Percentiles rank a stretch among this genome's conserved stretches.
These are phyloP conservation scores for Sophora flavescens DNA, from an alignment of 306 rosid species.

Conservation along the genomic window DNA sequence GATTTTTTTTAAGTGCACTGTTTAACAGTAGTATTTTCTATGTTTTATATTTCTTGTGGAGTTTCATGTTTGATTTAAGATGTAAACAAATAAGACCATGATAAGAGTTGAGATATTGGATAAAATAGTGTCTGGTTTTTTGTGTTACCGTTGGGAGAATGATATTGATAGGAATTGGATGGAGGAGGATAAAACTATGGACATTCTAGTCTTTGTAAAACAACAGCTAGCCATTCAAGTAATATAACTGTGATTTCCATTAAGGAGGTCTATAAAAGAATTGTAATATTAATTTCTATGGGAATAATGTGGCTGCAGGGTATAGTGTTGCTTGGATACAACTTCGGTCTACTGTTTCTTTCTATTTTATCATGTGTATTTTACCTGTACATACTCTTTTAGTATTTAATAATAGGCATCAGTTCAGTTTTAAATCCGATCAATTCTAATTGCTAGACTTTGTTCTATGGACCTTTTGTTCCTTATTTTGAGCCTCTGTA, in stretches of 20 bases:
- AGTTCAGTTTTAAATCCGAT: not conserved
- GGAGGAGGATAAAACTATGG: not conserved
- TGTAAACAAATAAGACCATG: not conserved
- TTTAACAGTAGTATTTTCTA: not conserved
- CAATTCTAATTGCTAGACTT: conserved; percentile 25
- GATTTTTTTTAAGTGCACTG: not conserved
- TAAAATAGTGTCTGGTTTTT: no score
- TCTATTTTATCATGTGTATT: no score
- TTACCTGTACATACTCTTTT: not conserved
- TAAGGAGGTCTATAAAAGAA: no score
- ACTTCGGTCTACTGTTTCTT: no score
- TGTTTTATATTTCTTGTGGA: not conserved
- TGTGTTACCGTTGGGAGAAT: not conserved
- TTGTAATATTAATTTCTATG: no score
- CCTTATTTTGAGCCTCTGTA: conserved; percentile 19
- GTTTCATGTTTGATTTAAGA: not conserved
- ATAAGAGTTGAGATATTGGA: not conserved
- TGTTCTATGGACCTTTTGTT: not conserved
- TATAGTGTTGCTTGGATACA: no score
- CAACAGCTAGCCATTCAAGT: no score
- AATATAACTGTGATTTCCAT: no score
- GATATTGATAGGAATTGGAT: conserved; percentile 9
- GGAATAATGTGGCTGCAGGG: no score
- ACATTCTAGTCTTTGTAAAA: no score
- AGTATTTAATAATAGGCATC: not conserved